These are phyloP conservation scores for Solanum neorickii DNA, from an alignment of 257 asterid species.

Conservation along the genomic window DNA sequence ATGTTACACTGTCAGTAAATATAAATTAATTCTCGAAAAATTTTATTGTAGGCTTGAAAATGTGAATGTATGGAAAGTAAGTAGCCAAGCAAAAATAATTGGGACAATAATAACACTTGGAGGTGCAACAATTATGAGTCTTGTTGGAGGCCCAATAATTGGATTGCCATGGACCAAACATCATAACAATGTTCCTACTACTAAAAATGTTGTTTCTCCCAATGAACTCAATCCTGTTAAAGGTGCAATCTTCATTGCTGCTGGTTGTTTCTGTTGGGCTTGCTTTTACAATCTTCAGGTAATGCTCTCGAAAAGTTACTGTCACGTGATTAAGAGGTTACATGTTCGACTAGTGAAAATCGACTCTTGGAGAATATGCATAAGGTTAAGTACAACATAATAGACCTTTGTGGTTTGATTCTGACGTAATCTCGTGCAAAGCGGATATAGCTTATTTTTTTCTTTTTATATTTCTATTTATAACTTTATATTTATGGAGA, in stretches of 20 bases:
- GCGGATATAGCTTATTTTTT: accelerated
- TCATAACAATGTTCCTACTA: background rate
- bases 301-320: background rate
- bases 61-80: conserved; percentile 33
- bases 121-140: conserved; percentile 73
- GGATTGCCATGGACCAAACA: conserved; percentile 56
- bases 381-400: background rate
- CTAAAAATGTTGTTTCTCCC: background rate
- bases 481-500: too few species aligned
- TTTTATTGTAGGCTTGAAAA: conserved; percentile 36
- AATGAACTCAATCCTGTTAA: conserved; percentile 22
- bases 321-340: background rate
- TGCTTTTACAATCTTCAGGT: conserved; percentile 57
- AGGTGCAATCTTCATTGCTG: conserved; percentile 48
- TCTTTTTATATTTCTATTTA: too few species aligned
- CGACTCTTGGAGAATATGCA: too few species aligned
- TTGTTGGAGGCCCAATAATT: conserved; percentile 32
- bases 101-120: conserved; percentile 60
- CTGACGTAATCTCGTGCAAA: too few species aligned
- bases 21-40: background rate
- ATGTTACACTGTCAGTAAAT: background rate
- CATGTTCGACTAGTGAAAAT: background rate
- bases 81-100: conserved; percentile 41
- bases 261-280: conserved; percentile 37
- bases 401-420: background rate